phyloP scores from a whole-genome alignment of 768 basidiomycete species.

The Rhizopogon sp. region DNA sequence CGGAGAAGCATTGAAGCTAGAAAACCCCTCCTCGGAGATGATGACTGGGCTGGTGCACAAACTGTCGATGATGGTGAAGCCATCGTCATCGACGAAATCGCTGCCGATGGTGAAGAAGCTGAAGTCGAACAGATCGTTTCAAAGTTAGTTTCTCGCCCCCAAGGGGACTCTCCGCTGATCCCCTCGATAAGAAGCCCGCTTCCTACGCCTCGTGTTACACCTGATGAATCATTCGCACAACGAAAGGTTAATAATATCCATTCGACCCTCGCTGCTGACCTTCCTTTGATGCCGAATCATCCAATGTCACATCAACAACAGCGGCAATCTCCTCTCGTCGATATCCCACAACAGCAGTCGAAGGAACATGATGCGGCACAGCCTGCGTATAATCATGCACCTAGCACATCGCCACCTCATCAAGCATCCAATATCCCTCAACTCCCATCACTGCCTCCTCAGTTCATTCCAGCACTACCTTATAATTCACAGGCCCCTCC shows the following conservation, averaged over 20 bases:
- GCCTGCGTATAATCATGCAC: slow-evolving; percentile 1
- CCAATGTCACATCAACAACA: background rate
- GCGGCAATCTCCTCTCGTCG: background rate
- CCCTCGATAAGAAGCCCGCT: slow-evolving; percentile 46
- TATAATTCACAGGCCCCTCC: slow-evolving; percentile 6
- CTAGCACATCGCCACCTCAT: background rate
- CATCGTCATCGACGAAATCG: slow-evolving; percentile 27
- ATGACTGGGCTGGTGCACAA: slow-evolving; percentile 48
- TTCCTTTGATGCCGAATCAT: background rate
- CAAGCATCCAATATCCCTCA: slow-evolving; percentile 4
- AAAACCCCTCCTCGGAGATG: slow-evolving; percentile 39
- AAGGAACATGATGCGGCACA: background rate
- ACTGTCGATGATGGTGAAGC: slow-evolving; percentile 28
- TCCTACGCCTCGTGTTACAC: slow-evolving; percentile 59
- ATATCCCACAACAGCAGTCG: background rate
- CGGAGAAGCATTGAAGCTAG: slow-evolving; percentile 37
- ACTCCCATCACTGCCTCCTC: slow-evolving; percentile 5
- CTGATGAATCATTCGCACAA: slow-evolving; percentile 29
- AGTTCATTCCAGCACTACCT: slow-evolving; percentile 8
- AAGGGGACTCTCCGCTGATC: slow-evolving; percentile 12
- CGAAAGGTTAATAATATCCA: slow-evolving; percentile 2
- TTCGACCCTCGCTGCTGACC: background rate
- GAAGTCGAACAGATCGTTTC: slow-evolving; percentile 32
- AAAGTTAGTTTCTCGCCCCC: slow-evolving; percentile 37
- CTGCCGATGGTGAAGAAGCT: slow-evolving; percentile 32